Conservation (phyloP, 768 basidiomycete species). For the Suillus plorans region DNA sequence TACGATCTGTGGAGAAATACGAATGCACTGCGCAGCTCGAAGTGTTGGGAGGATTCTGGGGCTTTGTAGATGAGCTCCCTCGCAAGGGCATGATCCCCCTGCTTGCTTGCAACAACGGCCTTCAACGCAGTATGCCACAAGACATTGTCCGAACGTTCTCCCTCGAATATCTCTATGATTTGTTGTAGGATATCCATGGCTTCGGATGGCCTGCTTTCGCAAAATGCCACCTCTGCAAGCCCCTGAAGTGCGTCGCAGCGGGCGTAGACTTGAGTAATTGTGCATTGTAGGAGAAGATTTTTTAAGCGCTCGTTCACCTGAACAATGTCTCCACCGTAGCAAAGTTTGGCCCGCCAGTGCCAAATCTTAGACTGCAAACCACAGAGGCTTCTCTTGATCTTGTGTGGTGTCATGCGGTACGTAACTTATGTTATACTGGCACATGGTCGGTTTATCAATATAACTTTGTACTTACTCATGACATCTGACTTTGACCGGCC, state of each 20-base stretch:
- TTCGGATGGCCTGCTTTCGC: not conserved
- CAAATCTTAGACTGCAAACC: not conserved
- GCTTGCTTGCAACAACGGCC: not conserved
- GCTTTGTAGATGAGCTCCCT: not conserved
- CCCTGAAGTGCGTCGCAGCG: no score
- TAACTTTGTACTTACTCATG: no score
- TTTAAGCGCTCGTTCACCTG: not conserved
- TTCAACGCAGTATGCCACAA: not conserved
- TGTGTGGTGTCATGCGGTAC: no score
- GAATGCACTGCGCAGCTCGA: not conserved
- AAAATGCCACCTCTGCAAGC: not conserved
- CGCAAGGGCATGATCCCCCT: not conserved
- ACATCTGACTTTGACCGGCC: no score
- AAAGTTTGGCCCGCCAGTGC: not conserved
- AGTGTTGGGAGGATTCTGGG: not conserved
- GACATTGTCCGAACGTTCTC: accelerated
- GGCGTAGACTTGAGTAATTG: no score
- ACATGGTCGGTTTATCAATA: no score
- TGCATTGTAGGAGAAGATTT: no score
- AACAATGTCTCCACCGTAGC: not conserved
- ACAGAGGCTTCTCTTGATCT: no score
- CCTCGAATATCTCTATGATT: not conserved
- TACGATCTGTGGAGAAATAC: not conserved
- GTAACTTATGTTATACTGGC: no score
- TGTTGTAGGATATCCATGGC: not conserved